Evolutionary conservation across 176 grass and related monocot genomes (phyloP), one percentile per base, ranked within the genome.

Genomic region (Saccharum officinarum): DNA sequence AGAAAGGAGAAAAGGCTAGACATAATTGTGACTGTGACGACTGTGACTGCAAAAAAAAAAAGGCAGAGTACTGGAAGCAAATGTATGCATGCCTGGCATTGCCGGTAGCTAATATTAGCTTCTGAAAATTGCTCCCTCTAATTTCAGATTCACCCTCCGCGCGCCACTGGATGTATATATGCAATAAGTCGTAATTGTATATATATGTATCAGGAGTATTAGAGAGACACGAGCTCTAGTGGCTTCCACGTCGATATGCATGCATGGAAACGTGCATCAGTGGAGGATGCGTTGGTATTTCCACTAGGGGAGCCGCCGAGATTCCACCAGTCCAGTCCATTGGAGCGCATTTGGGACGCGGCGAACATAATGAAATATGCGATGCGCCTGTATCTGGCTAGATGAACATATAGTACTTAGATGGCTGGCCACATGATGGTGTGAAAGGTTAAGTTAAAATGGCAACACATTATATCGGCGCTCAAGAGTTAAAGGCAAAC

Each of bases 371-470:
- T 17, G 13, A 67, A 67, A 33, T 17, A 38, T 39, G 66, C 66
- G 17, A 67, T 17, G 50, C 50, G 50, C 15, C 3, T 50, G 47
- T 50, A 50, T 36, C 34, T 36, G 34, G 34, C 34, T 36, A 36
- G 34, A 36, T 36, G 34, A 36, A 36, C 34, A 36, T 4, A 36
- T 3, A 36, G 34, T 36, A 36, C 26, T 30, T 26, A 65, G 5
- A 6, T 67, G 39, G 42, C 11, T 86, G 78, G 78, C 85, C 36
- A 50, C 60, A 76, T 61, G 46, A 87, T 71, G 47, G 34, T 34
- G 71, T 75, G 78, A 87, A 82, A 87, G 85, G 85, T 73, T 87
- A 46, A 42, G 61, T 28, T 61, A 61, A 61, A 61, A 61, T n/a
- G 59, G 8, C n/a, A 42, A 8, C 76, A 41, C 38, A 2, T 4